Base-by-base conservation (phyloP, 1,284 basidiomycete species). In the Phlebopus sp. region DNA sequence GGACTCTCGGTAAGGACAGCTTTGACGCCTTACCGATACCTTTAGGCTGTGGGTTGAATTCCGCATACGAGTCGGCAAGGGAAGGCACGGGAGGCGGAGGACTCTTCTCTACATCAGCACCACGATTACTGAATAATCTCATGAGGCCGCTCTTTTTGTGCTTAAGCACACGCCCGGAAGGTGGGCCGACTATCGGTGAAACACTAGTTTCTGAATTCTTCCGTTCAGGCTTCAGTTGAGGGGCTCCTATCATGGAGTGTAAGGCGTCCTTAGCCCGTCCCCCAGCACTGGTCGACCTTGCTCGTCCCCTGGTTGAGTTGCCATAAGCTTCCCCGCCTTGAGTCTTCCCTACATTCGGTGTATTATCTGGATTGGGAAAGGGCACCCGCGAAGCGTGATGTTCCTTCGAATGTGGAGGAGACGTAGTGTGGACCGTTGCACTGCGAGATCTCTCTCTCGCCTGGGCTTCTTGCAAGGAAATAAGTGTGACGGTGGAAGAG, bases 131-230 rank as follows among this genome's bases (percentile, higher is more conserved):
- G 65, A 91, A 90, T 11, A 91, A 66, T 47, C 85, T 74, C 83
- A 91, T 81, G 62, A 91, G 86, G 1, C 86, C 88, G 56, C 87
- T 90, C 64, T 85, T 90, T 71, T 86, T 86, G 49, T 81, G 79
- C 59, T 79, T 84, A 36, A 89, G 59, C 1, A 66, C 55, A 53
- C 81, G 84, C 3, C 71, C 72, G 23, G 69, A 52, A 32, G 55
- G 30, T 42, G 47, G 51, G 47, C 34, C 41, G 17, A n/a, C 53
- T 41, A 52, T 34, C 51, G 34, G 40, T 23, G 56, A 48, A 29
- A 63, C 41, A 17, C 53, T 42, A 5, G 67, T 60, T 35, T 75
- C 77, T 10, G 69, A 69, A 39, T 73, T 74, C 35, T 64, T 66
- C 32, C 66, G 57, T 47, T 78, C 77, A 17, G 56, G 50, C 44